Conservation (phyloP, 352 stramenopile genomes). For the Phytopythium vexans region DNA sequence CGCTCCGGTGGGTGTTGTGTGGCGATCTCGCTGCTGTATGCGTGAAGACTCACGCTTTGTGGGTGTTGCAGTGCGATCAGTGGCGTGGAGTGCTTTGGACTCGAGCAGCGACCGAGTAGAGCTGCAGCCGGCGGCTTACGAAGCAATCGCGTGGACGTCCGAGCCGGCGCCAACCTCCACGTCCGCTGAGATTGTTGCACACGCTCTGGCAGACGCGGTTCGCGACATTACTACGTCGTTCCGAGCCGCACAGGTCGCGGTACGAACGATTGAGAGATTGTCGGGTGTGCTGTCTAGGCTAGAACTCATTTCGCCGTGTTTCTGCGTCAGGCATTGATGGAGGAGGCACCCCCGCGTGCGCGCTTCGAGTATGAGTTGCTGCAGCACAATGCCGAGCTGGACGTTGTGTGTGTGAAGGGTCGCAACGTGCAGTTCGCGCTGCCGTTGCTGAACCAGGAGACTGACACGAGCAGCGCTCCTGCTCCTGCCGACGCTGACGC, state of each 20-base stretch:
- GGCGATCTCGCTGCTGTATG: too few relatives aligned
- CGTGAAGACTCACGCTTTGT: neutral
- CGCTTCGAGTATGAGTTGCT: constrained; percentile 50
- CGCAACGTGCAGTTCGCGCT: constrained; percentile 27
- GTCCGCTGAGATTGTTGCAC: neutral
- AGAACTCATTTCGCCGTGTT: neutral
- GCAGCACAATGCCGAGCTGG: constrained; percentile 28
- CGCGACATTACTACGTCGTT: constrained; percentile 15
- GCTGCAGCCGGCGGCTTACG: too few relatives aligned
- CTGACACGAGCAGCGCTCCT: too few relatives aligned
- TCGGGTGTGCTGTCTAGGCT: neutral
- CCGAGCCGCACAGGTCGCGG: constrained; percentile 21
- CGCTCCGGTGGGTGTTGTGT: constrained; percentile 11
- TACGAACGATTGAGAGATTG: constrained; percentile 2
- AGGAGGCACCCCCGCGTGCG: constrained; percentile 11
- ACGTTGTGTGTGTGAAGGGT: constrained; percentile 19
- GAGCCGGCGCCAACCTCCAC: neutral
- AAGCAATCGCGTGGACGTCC: too few relatives aligned
- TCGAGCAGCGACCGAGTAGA: too few relatives aligned
- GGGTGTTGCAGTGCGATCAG: neutral
- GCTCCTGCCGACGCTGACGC: neutral
- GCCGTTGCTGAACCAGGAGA: constrained; percentile 24
- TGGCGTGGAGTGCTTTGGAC: too few relatives aligned
- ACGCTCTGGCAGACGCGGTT: constrained; percentile 13
- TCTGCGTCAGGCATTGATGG: constrained; percentile 8